These are phyloP conservation scores for Tolypocladium tropicale DNA, from an alignment of 2,329 filamentous ascomycete genomes.

Conservation along the genomic window DNA sequence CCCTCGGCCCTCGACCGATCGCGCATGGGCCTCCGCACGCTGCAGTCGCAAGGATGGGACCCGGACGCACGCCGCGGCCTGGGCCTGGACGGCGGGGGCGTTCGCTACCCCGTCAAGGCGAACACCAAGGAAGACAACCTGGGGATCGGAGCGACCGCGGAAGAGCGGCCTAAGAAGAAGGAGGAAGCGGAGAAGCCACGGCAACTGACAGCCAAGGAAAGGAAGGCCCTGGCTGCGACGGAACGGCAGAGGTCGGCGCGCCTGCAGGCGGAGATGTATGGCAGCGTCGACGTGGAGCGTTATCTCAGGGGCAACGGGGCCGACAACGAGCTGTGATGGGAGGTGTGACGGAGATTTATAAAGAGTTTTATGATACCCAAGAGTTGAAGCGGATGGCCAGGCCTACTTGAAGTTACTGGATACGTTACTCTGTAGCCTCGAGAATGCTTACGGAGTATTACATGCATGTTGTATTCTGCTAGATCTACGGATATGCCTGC, in stretches of 20 bases:
- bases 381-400: not conserved
- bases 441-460: no score
- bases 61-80: conserved; percentile 63
- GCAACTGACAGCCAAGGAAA: conserved; percentile 48
- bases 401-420: no score
- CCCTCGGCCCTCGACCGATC: conserved; percentile 62
- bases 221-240: conserved; percentile 30
- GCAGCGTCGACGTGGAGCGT: conserved; percentile 62
- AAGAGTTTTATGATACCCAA: not conserved
- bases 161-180: conserved; percentile 20
- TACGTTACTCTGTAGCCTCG: no score
- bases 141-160: conserved; percentile 52
- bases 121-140: conserved; percentile 63
- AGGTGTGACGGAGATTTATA: not conserved
- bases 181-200: conserved; percentile 38
- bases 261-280: conserved; percentile 62
- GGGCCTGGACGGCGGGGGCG: conserved; percentile 60
- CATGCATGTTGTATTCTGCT: no score
- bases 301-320: conserved; percentile 46
- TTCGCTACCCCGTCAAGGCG: conserved; percentile 64
- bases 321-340: not conserved
- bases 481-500: no score
- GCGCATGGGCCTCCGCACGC: conserved; percentile 57
- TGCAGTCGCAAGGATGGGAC: conserved; percentile 63
- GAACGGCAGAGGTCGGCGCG: conserved; percentile 49